These are phyloP conservation scores for Delphinella strobiligena DNA, from an alignment of 2,329 filamentous ascomycete species.

Conservation along the genomic window DNA sequence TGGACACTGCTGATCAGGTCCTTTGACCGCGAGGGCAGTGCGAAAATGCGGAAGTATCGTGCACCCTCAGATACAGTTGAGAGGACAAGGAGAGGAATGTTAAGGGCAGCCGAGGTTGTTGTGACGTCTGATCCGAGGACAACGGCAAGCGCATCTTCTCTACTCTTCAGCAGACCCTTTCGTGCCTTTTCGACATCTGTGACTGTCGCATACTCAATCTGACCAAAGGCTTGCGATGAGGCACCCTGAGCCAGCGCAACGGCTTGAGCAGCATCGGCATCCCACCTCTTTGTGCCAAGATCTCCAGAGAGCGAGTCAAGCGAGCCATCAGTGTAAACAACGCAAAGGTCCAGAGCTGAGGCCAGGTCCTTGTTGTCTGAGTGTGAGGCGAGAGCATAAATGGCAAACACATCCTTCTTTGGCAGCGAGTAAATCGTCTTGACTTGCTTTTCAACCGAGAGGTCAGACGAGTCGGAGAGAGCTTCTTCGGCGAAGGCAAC, in stretches of 20 bases:
- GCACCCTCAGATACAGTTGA: constrained; percentile 13
- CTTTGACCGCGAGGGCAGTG: constrained; percentile 9
- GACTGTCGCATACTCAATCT: constrained; percentile 15
- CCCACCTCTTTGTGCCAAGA: constrained; percentile 15
- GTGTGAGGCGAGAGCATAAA: constrained; percentile 17
- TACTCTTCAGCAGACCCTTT: constrained; percentile 31
- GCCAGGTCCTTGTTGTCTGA: constrained; percentile 3
- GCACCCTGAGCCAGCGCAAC: constrained; percentile 1
- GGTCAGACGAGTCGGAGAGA: constrained; percentile 19
- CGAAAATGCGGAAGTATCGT: constrained; percentile 7
- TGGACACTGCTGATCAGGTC: constrained; percentile 8
- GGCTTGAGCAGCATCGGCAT: background rate
- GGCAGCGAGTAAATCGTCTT: constrained; percentile 10
- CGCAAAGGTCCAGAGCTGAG: constrained; percentile 12
- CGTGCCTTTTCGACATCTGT: constrained; percentile 25
- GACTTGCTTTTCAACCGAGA: constrained; percentile 16
- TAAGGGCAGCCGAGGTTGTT: constrained; percentile 21
- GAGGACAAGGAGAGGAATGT: constrained; percentile 23
- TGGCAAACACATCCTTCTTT: constrained; percentile 25
- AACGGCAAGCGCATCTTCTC: constrained; percentile 31
- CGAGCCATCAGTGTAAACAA: constrained; percentile 18
- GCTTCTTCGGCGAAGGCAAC: constrained; percentile 42
- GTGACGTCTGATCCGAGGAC: constrained; percentile 19
- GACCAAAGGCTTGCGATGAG: background rate
- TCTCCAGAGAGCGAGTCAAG: constrained; percentile 20